Conservation (phyloP, 371 early-diverging fungal species). For the Nematocida sp. region DNA sequence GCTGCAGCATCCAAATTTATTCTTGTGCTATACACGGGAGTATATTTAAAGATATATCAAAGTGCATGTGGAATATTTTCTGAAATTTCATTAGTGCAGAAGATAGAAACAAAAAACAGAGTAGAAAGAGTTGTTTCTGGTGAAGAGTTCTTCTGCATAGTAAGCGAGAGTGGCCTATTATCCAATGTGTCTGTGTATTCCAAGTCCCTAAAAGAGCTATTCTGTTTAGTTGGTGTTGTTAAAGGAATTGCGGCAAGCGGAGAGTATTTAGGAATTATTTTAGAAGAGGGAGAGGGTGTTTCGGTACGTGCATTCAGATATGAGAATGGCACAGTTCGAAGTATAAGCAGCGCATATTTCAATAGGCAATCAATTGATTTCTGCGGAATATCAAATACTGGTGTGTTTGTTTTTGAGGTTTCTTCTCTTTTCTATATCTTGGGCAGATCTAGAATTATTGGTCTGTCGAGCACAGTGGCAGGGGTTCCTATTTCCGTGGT, state of each 20-base stretch:
- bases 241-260: constrained; percentile 27
- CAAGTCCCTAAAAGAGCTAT: constrained; percentile 9
- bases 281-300: constrained; percentile 20
- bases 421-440: neutral
- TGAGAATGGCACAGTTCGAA: neutral
- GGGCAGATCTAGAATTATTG: neutral
- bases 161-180: neutral
- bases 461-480: neutral
- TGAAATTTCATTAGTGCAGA: neutral
- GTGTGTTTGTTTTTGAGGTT: constrained; percentile 9
- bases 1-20: neutral
- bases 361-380: constrained; percentile 26
- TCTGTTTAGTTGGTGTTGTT: neutral
- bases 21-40: neutral
- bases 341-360: constrained; percentile 14
- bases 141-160: constrained; percentile 30
- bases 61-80: neutral
- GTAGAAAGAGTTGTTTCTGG: constrained; percentile 30
- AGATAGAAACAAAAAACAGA: neutral
- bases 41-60: neutral
- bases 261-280: constrained; percentile 9
- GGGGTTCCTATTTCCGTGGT: constrained; percentile 19
- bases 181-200: constrained; percentile 11
- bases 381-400: neutral
- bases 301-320: constrained; percentile 1